Evolutionary conservation across 1,139 yeast genomes (phyloP).

Genomic region (Zygoascus sp.): DNA sequence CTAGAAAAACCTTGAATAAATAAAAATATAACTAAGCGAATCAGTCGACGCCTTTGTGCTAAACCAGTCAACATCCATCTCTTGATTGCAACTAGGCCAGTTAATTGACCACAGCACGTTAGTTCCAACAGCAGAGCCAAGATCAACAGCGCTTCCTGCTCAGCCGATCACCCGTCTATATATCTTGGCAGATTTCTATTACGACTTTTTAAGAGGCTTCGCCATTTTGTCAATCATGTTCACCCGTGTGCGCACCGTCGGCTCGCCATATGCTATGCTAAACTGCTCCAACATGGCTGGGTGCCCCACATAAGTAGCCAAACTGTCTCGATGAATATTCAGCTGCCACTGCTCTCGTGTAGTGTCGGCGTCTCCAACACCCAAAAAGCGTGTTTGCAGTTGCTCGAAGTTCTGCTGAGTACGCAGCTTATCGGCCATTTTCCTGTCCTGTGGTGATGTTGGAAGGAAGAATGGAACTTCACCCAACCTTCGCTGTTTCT

Average conservation of each 20-base stretch:
- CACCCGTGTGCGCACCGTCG: conserved; percentile 46
- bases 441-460: too few species aligned
- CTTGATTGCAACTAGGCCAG: too few species aligned
- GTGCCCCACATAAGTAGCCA: conserved; percentile 67
- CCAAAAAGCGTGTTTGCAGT: conserved; percentile 59
- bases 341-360: conserved; percentile 53
- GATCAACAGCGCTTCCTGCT: too few species aligned
- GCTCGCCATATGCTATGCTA: conserved; percentile 57
- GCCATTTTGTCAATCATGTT: conserved; percentile 60
- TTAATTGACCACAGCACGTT: too few species aligned
- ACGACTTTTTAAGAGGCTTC: conserved; percentile 12
- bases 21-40: too few species aligned
- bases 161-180: too few species aligned
- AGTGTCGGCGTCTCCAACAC: conserved; percentile 70
- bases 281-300: conserved; percentile 60
- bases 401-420: conserved; percentile 61
- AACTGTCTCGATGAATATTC: conserved; percentile 70
- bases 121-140: too few species aligned
- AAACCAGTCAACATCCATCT: too few species aligned
- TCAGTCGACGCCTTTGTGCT: too few species aligned
- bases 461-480: not conserved
- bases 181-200: too few species aligned
- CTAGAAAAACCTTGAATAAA: too few species aligned
- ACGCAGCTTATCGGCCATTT: conserved; percentile 50
- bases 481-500: not conserved